Evolutionary conservation across 208 protist species (phyloP).

Genomic region (Leishmania turanica): DNA sequence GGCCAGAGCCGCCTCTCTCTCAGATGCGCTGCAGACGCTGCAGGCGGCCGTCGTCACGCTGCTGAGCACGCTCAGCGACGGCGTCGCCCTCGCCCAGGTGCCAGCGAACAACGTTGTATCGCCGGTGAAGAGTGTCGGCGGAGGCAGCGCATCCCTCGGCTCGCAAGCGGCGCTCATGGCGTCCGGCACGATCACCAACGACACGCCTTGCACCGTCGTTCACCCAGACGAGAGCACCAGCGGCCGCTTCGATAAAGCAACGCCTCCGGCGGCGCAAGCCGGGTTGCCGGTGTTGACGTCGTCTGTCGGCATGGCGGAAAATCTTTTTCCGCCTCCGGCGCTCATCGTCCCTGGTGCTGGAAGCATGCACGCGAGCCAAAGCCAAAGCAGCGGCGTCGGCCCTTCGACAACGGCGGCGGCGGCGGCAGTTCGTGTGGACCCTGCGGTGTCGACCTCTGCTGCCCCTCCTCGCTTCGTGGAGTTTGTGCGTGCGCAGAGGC

Average conservation of each 20-base stretch:
- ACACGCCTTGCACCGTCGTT: neutral
- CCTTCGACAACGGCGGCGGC: neutral
- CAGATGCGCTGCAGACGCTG: slow-evolving; percentile 32
- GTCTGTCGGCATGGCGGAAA: neutral
- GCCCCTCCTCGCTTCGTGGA: slow-evolving; percentile 18
- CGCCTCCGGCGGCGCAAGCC: slow-evolving; percentile 18
- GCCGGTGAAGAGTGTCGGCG: neutral
- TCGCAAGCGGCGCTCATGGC: neutral
- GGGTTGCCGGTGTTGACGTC: slow-evolving; percentile 10
- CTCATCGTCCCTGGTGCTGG: neutral
- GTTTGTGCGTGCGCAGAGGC: slow-evolving; percentile 32
- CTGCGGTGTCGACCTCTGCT: neutral
- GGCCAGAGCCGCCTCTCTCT: slow-evolving; percentile 38
- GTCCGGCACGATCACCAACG: neutral
- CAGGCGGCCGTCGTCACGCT: slow-evolving; percentile 45
- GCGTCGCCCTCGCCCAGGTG: slow-evolving; percentile 23
- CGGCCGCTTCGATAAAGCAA: neutral
- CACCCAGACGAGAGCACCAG: neutral
- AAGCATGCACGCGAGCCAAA: neutral
- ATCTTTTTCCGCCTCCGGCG: too few species aligned
- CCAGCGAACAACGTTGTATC: neutral
- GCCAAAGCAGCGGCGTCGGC: neutral
- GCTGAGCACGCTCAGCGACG: slow-evolving; percentile 40
- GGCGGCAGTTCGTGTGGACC: neutral
- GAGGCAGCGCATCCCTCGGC: neutral